Evolutionary conservation across 805 yeast genomes (phyloP), one percentile per base, ranked within the genome.

Genomic region (Wickerhamiella lipophila): DNA sequence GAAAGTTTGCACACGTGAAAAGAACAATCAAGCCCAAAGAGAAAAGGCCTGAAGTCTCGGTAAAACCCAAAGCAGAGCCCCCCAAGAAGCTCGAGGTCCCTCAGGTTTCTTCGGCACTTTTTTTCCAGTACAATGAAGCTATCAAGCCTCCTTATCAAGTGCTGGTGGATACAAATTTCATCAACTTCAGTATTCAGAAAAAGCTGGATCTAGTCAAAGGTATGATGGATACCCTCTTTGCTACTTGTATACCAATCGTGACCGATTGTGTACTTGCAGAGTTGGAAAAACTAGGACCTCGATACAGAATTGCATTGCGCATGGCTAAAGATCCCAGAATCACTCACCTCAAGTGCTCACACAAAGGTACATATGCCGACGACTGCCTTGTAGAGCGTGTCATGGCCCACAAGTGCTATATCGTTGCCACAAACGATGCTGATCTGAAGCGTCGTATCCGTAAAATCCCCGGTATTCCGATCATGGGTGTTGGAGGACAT

Each of bases 191-290:
- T 54, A 89, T 92, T 56, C 96, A 87, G 64, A 92, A 92, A 69
- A 92, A 92, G 61, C 79, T 92, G 49, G 98, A 92, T 63, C 70
- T 92, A 8, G 88, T 86, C n/a, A 76, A 87, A 58, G 98, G 96
- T 11, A 82, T 92, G 82, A 89, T 92, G 97, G 97, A 89, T 64
- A 76, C 94, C 51, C 69, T 89, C 35, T 81, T 81, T 62, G 98
- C 98, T 41, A 86, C 92, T 62, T 87, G 96, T 70, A 85, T 89
- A 43, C 97, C 97, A 11, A 76, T 88, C 46, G 81, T 92, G 40
- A 92, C 98, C 2, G 98, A 92, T 65, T 92, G 98, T 69, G 98
- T 92, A 19, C 77, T 92, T 81, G 98, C 98, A 0, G 98, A 92
- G 70, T 72, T 92, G 65, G 98, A 92, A 60, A 92, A 92, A 63